These are phyloP conservation scores for Bidens hawaiensis DNA, from an alignment of 140 eudicot genomes.

Conservation along the genomic window DNA sequence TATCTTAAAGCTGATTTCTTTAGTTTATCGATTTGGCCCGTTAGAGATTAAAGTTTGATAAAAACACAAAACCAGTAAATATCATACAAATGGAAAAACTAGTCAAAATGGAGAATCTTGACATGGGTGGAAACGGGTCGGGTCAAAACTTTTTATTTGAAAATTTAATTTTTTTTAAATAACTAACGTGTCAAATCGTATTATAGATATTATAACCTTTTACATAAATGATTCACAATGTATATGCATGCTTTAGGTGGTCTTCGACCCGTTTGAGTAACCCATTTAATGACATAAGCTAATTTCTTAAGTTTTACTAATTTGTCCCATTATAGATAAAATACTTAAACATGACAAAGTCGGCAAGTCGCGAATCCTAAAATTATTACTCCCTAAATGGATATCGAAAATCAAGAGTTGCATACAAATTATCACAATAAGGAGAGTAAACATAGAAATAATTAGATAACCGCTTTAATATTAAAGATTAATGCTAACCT, in stretches of 20 bases:
- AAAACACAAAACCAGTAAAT: too few species aligned
- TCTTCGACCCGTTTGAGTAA: neutral
- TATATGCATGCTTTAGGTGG: neutral
- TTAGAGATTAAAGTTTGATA: too few species aligned
- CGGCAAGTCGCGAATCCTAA: neutral
- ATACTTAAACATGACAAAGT: neutral
- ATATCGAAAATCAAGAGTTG: neutral
- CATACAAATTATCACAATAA: neutral
- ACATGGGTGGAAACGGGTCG: neutral
- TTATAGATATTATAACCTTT: neutral
- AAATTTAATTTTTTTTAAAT: neutral
- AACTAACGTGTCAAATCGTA: neutral
- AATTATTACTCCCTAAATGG: neutral
- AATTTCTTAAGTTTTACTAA: neutral
- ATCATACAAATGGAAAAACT: too few species aligned
- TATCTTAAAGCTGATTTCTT: too few species aligned
- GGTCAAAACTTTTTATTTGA: neutral
- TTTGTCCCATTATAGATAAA: neutral
- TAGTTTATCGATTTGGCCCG: too few species aligned
- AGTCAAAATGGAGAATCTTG: neutral
- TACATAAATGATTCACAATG: neutral
- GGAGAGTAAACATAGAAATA: neutral
- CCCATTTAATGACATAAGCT: neutral
- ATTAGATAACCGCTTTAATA: neutral
- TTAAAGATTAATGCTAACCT: constrained; percentile 22